Evolutionary conservation across 257 asterid genomes (phyloP), one percentile per base, ranked within the genome.

Genomic region (Jacaranda mimosifolia): DNA sequence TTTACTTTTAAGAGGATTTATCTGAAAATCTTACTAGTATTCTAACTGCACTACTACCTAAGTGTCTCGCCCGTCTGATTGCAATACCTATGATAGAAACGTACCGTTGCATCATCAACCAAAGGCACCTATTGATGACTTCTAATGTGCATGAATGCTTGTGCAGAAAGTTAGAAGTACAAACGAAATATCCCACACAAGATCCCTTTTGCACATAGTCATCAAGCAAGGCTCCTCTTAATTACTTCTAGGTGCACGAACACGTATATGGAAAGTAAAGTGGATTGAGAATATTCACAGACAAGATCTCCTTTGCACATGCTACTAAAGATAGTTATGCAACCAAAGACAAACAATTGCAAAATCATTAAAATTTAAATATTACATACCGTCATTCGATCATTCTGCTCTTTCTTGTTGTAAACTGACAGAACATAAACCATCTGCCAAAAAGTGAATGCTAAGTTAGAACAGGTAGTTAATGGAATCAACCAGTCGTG

Each of bases 381-480:
- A n/a, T 49, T 52, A 49, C 83, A 3, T 80, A 94, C 97, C 92
- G 93, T 90, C 72, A 92, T 88, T 69, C 89, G 86, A 21, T 89
- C 83, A 79, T 87, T 52, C 81, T 79, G 86, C 79, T 92, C 98
- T 85, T 89, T 94, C 96, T 88, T 94, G 94, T 86, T 89, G 85
- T 92, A 92, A 57, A 94, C 91, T 17, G 96, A 94, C 81, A 94
- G 77, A 76, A 94, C 97, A 69, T 92, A 94, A 82, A 94, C 93
- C 97, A 92, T 92, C 97, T 94, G 97, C 82, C 56, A 80, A 78
- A 76, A 79, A 81, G 4, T 12, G 32, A 26, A 26, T 2, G 32
- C 32, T 26, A 26, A 26, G 32, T 26, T 26, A 26, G 32, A 2
- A 42, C 3, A 42, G 9, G 8, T 1, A 42, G 46, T 9, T 42